A percentile compares a stretch with the other conserved stretches of the same genome.
These are phyloP conservation scores for Aspergillus oerlinghausenensis DNA, from an alignment of 2,329 filamentous ascomycete genomes.

Conservation along the genomic window DNA sequence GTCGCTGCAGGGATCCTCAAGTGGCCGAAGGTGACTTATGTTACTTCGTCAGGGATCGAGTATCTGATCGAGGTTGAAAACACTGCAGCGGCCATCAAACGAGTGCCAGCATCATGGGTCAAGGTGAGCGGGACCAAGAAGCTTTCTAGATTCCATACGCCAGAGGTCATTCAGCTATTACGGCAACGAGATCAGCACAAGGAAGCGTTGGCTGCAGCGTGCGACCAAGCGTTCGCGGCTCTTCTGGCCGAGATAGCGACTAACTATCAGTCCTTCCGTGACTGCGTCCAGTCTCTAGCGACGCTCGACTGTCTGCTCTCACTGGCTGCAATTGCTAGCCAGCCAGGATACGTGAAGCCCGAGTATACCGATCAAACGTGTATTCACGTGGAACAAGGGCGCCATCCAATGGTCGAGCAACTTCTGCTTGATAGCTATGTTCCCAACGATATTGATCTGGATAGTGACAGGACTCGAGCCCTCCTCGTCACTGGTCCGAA, in stretches of 20 bases:
- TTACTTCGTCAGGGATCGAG: constrained; percentile 84
- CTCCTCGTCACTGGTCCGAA: constrained; percentile 94
- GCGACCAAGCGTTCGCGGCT: constrained; percentile 72
- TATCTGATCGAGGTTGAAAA: constrained; percentile 92
- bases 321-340: constrained; percentile 73
- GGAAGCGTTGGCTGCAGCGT: constrained; percentile 86
- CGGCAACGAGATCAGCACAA: constrained; percentile 91
- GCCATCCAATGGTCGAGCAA: constrained; percentile 95
- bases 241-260: constrained; percentile 69
- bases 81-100: constrained; percentile 63
- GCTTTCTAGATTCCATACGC: constrained; percentile 87
- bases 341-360: constrained; percentile 84
- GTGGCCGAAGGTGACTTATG: constrained; percentile 70
- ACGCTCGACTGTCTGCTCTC: constrained; percentile 87
- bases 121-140: constrained; percentile 96
- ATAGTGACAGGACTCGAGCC: constrained; percentile 62
- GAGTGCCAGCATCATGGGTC: constrained; percentile 87
- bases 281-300: constrained; percentile 79
- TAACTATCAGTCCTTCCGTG: constrained; percentile 86
- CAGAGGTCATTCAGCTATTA: constrained; percentile 77
- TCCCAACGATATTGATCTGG: constrained; percentile 75
- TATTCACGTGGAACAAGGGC: constrained; percentile 68
- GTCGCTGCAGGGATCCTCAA: constrained; percentile 68
- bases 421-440: constrained; percentile 82
- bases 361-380: constrained; percentile 60